Percentiles rank a stretch among this genome's conserved stretches.
These are phyloP conservation scores for Galerina sulciceps DNA, from an alignment of 768 basidiomycete species.

Conservation along the genomic window DNA sequence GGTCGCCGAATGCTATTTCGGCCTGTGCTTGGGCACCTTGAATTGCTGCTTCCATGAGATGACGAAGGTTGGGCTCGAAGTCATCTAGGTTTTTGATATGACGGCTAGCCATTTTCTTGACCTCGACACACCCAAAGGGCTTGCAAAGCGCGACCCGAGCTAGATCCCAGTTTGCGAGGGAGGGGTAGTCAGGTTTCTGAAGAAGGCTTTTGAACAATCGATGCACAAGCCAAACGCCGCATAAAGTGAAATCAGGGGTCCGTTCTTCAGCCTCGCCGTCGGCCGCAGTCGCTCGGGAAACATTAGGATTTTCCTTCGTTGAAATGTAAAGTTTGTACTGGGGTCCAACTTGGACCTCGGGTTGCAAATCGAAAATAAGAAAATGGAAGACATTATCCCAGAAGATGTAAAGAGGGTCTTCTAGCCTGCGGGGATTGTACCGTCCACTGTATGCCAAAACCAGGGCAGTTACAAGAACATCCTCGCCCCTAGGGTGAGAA, in stretches of 20 bases:
- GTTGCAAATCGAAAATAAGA: not conserved
- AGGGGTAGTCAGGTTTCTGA: not conserved
- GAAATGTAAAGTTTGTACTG: not conserved
- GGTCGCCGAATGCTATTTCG: not conserved
- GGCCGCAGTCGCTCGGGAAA: not conserved
- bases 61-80: not conserved
- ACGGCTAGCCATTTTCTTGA: no score
- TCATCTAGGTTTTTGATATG: no score
- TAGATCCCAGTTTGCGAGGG: not conserved
- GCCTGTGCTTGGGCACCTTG: not conserved
- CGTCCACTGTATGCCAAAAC: not conserved
- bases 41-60: not conserved
- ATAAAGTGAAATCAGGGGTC: not conserved
- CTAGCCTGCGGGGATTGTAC: not conserved
- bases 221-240: not conserved
- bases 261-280: not conserved
- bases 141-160: not conserved
- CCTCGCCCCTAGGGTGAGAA: no score
- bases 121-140: not conserved
- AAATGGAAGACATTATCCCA: not conserved
- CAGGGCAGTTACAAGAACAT: no score
- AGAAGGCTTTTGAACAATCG: not conserved
- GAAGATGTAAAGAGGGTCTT: not conserved
- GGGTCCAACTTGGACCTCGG: not conserved
- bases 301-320: not conserved